These are phyloP conservation scores for Spencermartinsiella europaea DNA, from an alignment of 805 yeast genomes.

Conservation along the genomic window DNA sequence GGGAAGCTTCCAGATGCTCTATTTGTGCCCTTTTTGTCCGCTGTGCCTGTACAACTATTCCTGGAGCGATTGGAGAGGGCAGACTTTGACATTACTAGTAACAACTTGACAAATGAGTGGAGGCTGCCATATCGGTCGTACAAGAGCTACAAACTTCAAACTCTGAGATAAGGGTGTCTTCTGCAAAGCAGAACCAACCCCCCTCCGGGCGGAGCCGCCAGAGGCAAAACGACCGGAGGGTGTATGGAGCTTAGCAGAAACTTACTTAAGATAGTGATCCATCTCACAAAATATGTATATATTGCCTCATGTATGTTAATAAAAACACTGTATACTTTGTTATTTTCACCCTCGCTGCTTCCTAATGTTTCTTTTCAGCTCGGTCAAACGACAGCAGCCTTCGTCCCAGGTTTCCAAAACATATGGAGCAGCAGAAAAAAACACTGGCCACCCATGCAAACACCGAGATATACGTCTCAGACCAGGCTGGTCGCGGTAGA, in stretches of 20 bases:
- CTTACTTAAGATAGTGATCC: too few relatives aligned
- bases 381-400: conserved; percentile 22
- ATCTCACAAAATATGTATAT: too few relatives aligned
- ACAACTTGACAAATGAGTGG: conserved; percentile 53
- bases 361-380: not conserved
- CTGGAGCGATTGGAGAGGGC: conserved; percentile 52
- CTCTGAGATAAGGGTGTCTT: conserved; percentile 26
- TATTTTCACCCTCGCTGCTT: not conserved
- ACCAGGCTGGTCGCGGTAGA: conserved; percentile 17
- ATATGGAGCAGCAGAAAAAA: conserved; percentile 33
- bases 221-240: too few relatives aligned
- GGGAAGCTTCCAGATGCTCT: conserved; percentile 45
- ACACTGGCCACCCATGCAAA: conserved; percentile 28
- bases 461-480: conserved; percentile 26
- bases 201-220: not conserved
- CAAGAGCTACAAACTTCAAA: conserved; percentile 40
- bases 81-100: conserved; percentile 57
- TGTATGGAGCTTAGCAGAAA: too few relatives aligned
- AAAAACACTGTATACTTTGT: too few relatives aligned
- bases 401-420: conserved; percentile 37
- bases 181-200: not conserved
- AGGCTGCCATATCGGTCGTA: conserved; percentile 58
- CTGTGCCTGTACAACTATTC: conserved; percentile 61
- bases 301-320: too few relatives aligned
- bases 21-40: conserved; percentile 61